Evolutionary conservation across 1,284 basidiomycete genomes (phyloP), one percentile per base, ranked within the genome.

Genomic region (Prillingera fragicola): DNA sequence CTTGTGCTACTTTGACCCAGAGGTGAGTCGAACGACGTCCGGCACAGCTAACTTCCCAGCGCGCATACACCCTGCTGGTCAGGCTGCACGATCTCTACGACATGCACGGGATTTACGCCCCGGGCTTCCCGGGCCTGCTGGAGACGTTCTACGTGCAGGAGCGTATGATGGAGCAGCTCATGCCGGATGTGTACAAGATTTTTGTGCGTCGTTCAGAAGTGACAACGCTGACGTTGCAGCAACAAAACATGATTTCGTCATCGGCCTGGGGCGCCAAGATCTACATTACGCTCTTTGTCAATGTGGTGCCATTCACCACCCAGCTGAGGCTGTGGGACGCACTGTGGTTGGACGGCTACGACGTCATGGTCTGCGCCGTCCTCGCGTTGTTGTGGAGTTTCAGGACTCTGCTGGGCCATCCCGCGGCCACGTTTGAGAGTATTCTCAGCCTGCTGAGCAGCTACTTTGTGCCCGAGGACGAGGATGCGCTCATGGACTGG

Each of bases 261-360:
- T 92, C 90, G 29, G 83, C 88, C 14, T 99, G 94, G 70, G 94
- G 90, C 24, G 97, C 94, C 2, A 96, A 96, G 70, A 98, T 94
- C 92, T 98, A 96, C 71, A 98, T 99, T 68, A 98, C 95, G 2
- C 75, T 98, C 14, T 94, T 92, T 61, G 82, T 90, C 41, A 96
- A 95, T 65, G 85, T 85, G 1, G 83, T 98, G n/a, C 91, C 94
- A 12, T 98, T 95, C 67, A 86, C 91, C 70, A 89, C 85, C 33
- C 91, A 96, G 73, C 73, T 98, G 29, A 78, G 95, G 46, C 65
- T 99, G 18, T 98, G 94, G 94, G 94, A 99, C 68, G 87, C 81
- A 1, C 85, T 94, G 62, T 75, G 96, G 36, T 71, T 94, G 18
- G 90, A 96, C 53, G 95, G 95, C 5, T 78, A 81, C 58, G 92